These are phyloP conservation scores for Bidens hawaiensis DNA, from an alignment of 140 eudicot species.

Conservation along the genomic window DNA sequence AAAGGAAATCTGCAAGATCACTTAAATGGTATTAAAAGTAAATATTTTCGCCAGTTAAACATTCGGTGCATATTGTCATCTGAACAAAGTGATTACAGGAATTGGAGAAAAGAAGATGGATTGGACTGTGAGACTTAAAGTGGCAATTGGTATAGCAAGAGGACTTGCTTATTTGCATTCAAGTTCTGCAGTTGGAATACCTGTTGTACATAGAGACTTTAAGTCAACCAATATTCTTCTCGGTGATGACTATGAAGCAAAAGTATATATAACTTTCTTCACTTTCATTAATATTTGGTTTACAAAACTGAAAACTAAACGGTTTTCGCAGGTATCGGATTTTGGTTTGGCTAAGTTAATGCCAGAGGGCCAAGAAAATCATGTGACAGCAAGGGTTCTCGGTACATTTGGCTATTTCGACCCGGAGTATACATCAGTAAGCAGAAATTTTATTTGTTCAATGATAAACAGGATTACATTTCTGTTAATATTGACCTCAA, in stretches of 20 bases:
- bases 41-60: not conserved
- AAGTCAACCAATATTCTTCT: constrained; percentile 93
- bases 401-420: constrained; percentile 96
- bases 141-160: constrained; percentile 95
- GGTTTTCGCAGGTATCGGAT: constrained; percentile 70
- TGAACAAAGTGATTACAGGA: constrained; percentile 35
- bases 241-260: constrained; percentile 72
- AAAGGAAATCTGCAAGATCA: constrained; percentile 95
- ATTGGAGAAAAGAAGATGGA: constrained; percentile 87
- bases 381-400: constrained; percentile 79
- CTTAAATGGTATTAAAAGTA: constrained; percentile 55
- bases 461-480: not conserved
- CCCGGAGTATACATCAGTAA: constrained; percentile 94
- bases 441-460: constrained; percentile 10
- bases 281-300: not conserved
- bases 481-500: not conserved
- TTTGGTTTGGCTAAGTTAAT: constrained; percentile 95
- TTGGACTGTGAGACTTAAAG: constrained; percentile 84
- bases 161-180: constrained; percentile 98
- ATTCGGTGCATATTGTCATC: not conserved
- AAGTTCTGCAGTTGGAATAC: constrained; percentile 89
- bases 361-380: constrained; percentile 92
- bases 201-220: constrained; percentile 93
- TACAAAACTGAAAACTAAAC: not conserved
- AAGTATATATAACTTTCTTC: constrained; percentile 37